Percentiles rank a stretch among this genome's conserved stretches.
Evolutionary conservation across 495 filamentous ascomycete genomes (phyloP).

Genomic region (Penicillium odoratum): DNA sequence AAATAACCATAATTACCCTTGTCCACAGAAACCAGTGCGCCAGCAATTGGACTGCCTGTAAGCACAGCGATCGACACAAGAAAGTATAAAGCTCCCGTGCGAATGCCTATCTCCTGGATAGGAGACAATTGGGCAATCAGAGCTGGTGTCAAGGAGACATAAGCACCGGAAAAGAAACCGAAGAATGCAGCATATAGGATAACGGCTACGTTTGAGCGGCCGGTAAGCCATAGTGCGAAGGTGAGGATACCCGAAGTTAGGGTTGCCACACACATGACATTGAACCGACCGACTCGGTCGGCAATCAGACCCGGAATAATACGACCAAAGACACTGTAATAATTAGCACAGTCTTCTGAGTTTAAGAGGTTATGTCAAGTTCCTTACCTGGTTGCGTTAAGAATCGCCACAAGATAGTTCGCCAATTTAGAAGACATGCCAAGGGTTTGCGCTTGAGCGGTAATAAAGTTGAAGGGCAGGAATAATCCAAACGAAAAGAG

Average conservation of each 20-base stretch:
- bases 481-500: not conserved
- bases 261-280: not conserved
- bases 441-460: not conserved
- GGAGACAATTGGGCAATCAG: not conserved
- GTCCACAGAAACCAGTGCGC: not conserved
- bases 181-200: not conserved
- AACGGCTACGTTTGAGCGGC: not conserved
- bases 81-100: not conserved
- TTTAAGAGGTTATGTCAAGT: too few species aligned
- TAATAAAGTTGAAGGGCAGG: not conserved
- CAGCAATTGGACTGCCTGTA: not conserved
- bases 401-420: not conserved
- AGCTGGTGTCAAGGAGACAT: not conserved
- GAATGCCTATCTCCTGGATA: not conserved
- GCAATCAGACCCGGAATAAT: not conserved
- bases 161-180: not conserved
- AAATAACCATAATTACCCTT: not conserved
- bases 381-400: not conserved
- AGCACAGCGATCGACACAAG: not conserved
- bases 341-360: too few species aligned
- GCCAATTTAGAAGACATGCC: not conserved
- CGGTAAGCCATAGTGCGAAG: not conserved
- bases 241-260: not conserved
- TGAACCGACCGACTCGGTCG: not conserved
- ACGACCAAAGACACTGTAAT: not conserved